phyloP scores from a whole-genome alignment of 192 early-diverging fungal species.

The Podila horticola region DNA sequence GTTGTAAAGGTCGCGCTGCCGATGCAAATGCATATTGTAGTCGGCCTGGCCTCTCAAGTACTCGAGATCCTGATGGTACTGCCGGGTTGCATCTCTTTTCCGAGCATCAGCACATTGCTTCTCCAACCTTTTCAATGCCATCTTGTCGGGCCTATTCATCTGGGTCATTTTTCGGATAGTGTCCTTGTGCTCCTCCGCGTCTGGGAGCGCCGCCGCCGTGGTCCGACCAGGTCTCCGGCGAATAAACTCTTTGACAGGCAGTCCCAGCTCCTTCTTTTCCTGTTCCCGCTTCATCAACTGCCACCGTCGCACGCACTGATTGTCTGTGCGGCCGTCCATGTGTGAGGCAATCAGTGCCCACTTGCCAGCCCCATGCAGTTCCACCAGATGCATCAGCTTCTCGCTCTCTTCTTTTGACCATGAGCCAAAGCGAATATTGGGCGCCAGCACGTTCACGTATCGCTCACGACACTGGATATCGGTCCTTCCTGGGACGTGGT shows the following conservation, averaged over 20 bases:
- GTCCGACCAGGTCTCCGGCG: conserved; percentile 18
- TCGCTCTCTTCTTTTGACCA: conserved; percentile 58
- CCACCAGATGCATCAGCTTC: conserved; percentile 57
- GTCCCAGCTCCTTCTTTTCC: neutral
- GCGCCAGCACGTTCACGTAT: conserved; percentile 75
- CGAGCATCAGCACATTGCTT: neutral
- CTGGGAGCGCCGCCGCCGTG: neutral
- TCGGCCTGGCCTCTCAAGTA: neutral
- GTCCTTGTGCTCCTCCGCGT: conserved; percentile 4
- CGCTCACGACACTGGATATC: conserved; percentile 85
- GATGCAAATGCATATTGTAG: neutral
- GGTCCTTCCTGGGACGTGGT: conserved; percentile 75
- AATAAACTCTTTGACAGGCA: neutral
- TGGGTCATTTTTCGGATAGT: conserved; percentile 1
- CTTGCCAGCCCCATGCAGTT: conserved; percentile 57
- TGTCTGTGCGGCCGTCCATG: conserved; percentile 58
- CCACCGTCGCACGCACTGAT: conserved; percentile 43
- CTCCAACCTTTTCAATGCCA: too few relatives aligned
- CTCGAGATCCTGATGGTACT: neutral
- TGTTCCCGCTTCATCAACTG: conserved; percentile 2
- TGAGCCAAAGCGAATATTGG: conserved; percentile 64
- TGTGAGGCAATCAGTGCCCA: conserved; percentile 47
- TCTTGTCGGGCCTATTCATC: neutral
- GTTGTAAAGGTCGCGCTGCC: conserved; percentile 25
- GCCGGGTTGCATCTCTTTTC: neutral